Evolutionary conservation across 768 basidiomycete genomes (phyloP).

Genomic region (Kwoniella shandongensis): DNA sequence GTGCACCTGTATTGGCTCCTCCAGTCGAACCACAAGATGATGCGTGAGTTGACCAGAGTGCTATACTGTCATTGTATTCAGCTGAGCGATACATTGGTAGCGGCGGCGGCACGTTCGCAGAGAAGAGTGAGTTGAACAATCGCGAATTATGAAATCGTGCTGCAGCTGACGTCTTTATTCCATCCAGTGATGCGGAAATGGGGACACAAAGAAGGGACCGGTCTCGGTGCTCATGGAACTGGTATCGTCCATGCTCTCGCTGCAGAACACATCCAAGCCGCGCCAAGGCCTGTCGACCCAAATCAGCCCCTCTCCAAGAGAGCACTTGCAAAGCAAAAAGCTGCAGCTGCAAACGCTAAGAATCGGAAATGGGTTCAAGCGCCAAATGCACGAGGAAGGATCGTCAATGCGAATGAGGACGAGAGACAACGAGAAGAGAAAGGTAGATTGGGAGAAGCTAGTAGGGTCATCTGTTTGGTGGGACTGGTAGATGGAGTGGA

Average conservation of each 20-base stretch:
- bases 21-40: slow-evolving; percentile 11
- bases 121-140: slow-evolving; percentile 42
- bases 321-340: slow-evolving; percentile 53
- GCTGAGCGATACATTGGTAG: slow-evolving; percentile 9
- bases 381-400: slow-evolving; percentile 70
- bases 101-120: slow-evolving; percentile 40
- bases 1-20: slow-evolving; percentile 10
- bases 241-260: slow-evolving; percentile 87
- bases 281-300: slow-evolving; percentile 55
- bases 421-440: slow-evolving; percentile 71
- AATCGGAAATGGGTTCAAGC: slow-evolving; percentile 53
- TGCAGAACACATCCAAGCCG: slow-evolving; percentile 63
- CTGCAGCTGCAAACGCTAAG: slow-evolving; percentile 35
- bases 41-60: slow-evolving; percentile 31
- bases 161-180: slow-evolving; percentile 13
- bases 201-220: slow-evolving; percentile 93
- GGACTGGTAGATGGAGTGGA: slow-evolving; percentile 79
- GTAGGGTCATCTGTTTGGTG: slow-evolving; percentile 81
- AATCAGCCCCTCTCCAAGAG: slow-evolving; percentile 47
- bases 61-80: not conserved
- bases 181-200: slow-evolving; percentile 81
- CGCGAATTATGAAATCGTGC: not conserved
- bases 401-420: slow-evolving; percentile 88
- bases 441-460: slow-evolving; percentile 81
- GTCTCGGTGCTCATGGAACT: slow-evolving; percentile 75